Evolutionary conservation across 371 early-diverging fungal genomes (phyloP), one percentile per base, ranked within the genome.

Genomic region (Mortierella sp.): DNA sequence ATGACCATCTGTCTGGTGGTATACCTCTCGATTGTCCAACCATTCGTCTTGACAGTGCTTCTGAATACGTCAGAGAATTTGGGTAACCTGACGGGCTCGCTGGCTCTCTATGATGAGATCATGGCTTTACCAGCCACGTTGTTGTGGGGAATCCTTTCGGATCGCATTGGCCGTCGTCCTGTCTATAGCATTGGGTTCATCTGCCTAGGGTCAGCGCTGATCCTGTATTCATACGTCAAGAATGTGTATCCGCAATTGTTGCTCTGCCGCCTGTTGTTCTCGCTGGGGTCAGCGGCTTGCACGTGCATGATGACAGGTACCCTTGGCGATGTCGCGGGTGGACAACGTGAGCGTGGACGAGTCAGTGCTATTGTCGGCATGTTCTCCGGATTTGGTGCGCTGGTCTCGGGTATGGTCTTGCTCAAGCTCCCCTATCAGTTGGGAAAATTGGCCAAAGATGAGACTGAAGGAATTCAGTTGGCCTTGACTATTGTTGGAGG

Each of bases 251-350:
- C 87, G 8, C 78, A 64, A 19, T 71, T 86, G 78, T 52, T 87
- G 31, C 70, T 82, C 50, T 80, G 82, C 67, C 83, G 87, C 48
- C 72, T 83, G 46, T 64, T 83, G 60, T 91, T 87, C 76, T 86
- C 90, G 0, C 47, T 91, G 18, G 95, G 95, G 12, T 86, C 91
- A 4, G 83, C 92, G 10, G 91, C 90, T 0, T 78, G 84, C 7
- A 85, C 87, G 3, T 71, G 88, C 24, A 93, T 94, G 95, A 83
- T 90, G 83, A 83, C 87, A 1, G 87, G 85, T 13, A 79, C 84
- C 38, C 64, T 87, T 56, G 79, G 83, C 21, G 87, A 88, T 67
- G 74, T 83, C 2, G 81, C 83, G 1, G 80, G 82, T 28, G 81
- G 82, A 0, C 59, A 52, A n/a, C 60, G 59, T 10, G 78, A 82